Conservation (phyloP, 2,329 filamentous ascomycete genomes). For the Cercospora citrullina region DNA sequence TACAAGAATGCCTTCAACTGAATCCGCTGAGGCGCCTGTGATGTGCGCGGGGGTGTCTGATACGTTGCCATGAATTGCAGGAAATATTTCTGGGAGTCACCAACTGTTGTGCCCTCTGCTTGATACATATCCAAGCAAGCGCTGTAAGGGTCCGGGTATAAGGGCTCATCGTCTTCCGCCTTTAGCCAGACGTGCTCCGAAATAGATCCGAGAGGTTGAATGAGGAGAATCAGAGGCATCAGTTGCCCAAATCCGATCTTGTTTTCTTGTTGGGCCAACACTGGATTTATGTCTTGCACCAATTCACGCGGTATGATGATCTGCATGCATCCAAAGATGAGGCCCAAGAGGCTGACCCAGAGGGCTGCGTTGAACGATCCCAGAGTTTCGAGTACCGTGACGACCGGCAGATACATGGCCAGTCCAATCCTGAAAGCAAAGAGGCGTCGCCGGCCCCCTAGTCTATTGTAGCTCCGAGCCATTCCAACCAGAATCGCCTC, state of each 20-base stretch:
- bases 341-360: slow-evolving; percentile 27
- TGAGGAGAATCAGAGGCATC: slow-evolving; percentile 30
- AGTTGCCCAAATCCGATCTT: slow-evolving; percentile 31
- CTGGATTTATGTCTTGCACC: slow-evolving; percentile 17
- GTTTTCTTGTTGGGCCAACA: slow-evolving; percentile 11
- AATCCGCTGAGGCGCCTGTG: slow-evolving; percentile 15
- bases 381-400: slow-evolving; percentile 24
- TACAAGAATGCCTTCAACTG: slow-evolving; percentile 26
- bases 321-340: slow-evolving; percentile 32
- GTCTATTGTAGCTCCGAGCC: slow-evolving; percentile 19
- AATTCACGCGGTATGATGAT: slow-evolving; percentile 27
- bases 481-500: slow-evolving; percentile 19
- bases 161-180: slow-evolving; percentile 13
- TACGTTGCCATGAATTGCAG: slow-evolving; percentile 23
- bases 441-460: slow-evolving; percentile 8
- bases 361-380: slow-evolving; percentile 31
- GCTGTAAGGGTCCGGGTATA: slow-evolving; percentile 17
- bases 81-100: slow-evolving; percentile 9
- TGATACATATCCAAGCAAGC: slow-evolving; percentile 5
- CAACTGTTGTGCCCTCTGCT: neutral
- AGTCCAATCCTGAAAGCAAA: slow-evolving; percentile 21
- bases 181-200: slow-evolving; percentile 24
- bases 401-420: slow-evolving; percentile 17
- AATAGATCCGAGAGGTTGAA: slow-evolving; percentile 29
- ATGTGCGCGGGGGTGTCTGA: slow-evolving; percentile 11